Evolutionary conservation across 345 rosid species (phyloP), one percentile per base, ranked within the genome.

Genomic region (Gossypium bickii): DNA sequence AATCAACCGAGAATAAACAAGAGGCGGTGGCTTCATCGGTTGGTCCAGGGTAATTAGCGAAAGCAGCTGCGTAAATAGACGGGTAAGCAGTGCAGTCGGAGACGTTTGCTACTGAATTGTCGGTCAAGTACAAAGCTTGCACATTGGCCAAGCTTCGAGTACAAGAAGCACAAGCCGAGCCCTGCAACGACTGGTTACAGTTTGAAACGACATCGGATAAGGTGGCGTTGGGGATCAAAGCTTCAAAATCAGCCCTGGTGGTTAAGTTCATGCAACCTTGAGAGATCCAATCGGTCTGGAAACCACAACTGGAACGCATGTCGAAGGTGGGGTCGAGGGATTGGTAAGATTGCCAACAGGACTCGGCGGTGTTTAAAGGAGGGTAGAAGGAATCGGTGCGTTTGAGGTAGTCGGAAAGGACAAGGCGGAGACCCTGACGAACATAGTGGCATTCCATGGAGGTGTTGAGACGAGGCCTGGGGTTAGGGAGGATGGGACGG

Each of bases 161-260:
- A 60, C 98, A 94, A 12, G 89, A 80, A 27, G 89, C 97, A 59
- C 98, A 92, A 11, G 97, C 94, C 12, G 96, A 83, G 8, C 82
- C 85, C 74, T 83, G 82, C 67, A 77, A 88, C 20, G 94, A 84
- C 82, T 85, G 89, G 80, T 92, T 92, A 73, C 98, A 92, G 27
- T 74, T 83, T 13, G 83, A 59, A 25, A 70, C 79, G 67, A 78
- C 85, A 49, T 80, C 78, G 6, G 47, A 2, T 0, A 83, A 12
- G 3, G 89, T 44, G 1, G 89, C 29, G n/a, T 63, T 73, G 13
- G 89, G 84, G 73, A 89, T 67, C 3, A 56, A 9, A 0, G 82
- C 58, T 5, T 94, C 97, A 79, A 89, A 89, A 1, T 85, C 80
- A 12, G 90, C 79, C 56, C 72, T 85, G 18, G 91, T 90, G 73